Base-by-base conservation (phyloP, 768 basidiomycete genomes). In the Terana coerulea region DNA sequence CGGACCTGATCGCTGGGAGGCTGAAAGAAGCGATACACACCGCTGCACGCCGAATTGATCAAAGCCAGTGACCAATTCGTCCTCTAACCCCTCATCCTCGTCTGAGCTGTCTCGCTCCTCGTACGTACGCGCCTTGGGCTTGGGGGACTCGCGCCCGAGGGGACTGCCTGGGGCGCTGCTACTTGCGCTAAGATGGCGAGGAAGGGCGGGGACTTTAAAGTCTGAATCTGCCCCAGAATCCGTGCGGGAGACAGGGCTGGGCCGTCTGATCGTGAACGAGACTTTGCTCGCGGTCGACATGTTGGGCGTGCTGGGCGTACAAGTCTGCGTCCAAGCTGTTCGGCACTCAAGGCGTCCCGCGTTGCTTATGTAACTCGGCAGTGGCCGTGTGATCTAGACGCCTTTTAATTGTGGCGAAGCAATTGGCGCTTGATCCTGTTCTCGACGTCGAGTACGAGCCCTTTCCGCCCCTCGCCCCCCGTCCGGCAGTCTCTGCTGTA, bases 201-300 rank as follows among this genome's bases (percentile, higher is more conserved):
- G 86, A n/a, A 87, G 62, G 1, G 79, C 67, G 14, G 83, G 81
- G 5, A 79, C 59, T 59, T 78, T 87, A 70, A 85, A 84, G 17
- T 83, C 84, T 0, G 83, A 83, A 34, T 86, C 88, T 36, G 77
- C 73, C 9, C 81, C 84, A 28, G 87, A 87, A 0, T 47, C 64
- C 15, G 77, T 75, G 10, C 86, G 76, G 5, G 87, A 85, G 0
- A 75, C 64, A 0, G 88, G 86, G 0, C 82, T 83, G 0, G 93
- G 93, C 7, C 90, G 78, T 36, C 90, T 81, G 51, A 95, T 76
- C 1, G 87, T 93, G 68, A 95, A 95, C 0, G 92, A 94, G 34
- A 94, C 77, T 57, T 81, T 78, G 19, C 64, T 55, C 15, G 62
- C 58, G n/a, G 63, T 12, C 2, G 52, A 57, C 35, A 53, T 47